These are phyloP conservation scores for Casaregolazyma lundiana DNA, from an alignment of 1,139 yeast species.

Conservation along the genomic window DNA sequence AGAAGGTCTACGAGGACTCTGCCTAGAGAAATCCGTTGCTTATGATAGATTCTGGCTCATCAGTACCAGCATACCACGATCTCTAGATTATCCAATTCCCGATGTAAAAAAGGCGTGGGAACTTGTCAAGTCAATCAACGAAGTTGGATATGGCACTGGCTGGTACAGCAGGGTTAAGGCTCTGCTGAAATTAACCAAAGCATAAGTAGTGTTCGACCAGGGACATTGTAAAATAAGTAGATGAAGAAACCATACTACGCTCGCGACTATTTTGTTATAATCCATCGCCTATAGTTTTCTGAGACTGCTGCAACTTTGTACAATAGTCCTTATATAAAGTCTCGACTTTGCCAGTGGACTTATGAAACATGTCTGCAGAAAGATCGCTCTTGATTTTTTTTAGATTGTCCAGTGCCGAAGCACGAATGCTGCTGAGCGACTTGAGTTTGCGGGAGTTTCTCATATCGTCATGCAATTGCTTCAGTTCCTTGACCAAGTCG, in stretches of 20 bases:
- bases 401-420: slow-evolving; percentile 54
- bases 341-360: slow-evolving; percentile 62
- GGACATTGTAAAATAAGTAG: not conserved
- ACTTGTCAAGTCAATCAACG: slow-evolving; percentile 73
- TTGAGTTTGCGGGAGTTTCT: slow-evolving; percentile 48
- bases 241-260: not conserved
- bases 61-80: slow-evolving; percentile 74
- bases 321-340: slow-evolving; percentile 59
- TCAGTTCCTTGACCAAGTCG: slow-evolving; percentile 55
- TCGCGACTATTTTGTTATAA: slow-evolving; percentile 5
- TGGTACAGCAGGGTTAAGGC: slow-evolving; percentile 63
- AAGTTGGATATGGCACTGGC: slow-evolving; percentile 76
- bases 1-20: slow-evolving; percentile 87
- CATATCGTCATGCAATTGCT: slow-evolving; percentile 53
- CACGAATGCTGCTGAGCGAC: slow-evolving; percentile 60
- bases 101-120: slow-evolving; percentile 83
- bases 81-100: slow-evolving; percentile 84
- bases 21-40: slow-evolving; percentile 80
- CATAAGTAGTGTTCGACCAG: slow-evolving; percentile 2
- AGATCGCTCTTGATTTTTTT: slow-evolving; percentile 54
- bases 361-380: slow-evolving; percentile 64
- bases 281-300: slow-evolving; percentile 41
- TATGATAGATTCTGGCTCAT: slow-evolving; percentile 76
- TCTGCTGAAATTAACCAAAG: slow-evolving; percentile 43
- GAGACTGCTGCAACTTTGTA: slow-evolving; percentile 52